These are phyloP conservation scores for Solanum megistacrolobum DNA, from an alignment of 257 asterid genomes.

Conservation along the genomic window DNA sequence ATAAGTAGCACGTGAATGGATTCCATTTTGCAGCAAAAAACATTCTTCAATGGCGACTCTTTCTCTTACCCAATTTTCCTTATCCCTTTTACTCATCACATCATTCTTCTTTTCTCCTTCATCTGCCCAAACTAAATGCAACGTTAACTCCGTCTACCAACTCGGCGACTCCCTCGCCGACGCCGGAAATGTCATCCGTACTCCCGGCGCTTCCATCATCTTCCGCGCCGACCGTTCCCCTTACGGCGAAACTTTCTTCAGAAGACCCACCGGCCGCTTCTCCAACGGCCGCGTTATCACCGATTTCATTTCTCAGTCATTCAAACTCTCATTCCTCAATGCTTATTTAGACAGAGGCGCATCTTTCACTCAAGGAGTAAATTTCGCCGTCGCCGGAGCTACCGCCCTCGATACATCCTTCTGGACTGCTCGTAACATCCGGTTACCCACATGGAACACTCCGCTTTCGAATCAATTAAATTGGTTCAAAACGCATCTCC, in stretches of 20 bases:
- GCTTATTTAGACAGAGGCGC: not conserved
- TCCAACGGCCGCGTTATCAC: not conserved
- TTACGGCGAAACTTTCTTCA: slow-evolving; percentile 1
- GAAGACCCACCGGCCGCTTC: slow-evolving; percentile 1
- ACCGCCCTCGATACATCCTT: not conserved
- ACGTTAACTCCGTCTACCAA: not conserved
- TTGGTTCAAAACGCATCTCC: not conserved
- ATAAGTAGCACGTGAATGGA: not conserved
- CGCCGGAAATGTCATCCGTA: not conserved
- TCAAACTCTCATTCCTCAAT: not conserved
- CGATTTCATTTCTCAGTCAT: not conserved
- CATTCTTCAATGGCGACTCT: not conserved
- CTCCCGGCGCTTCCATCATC: not conserved
- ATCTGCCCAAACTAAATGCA: not conserved
- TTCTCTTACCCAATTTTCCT: not conserved
- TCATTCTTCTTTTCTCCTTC: not conserved
- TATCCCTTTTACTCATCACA: not conserved
- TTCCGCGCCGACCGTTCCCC: not conserved
- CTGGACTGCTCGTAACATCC: not conserved
- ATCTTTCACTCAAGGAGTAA: not conserved
- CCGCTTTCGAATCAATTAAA: not conserved
- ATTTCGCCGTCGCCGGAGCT: not conserved
- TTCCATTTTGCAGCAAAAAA: not conserved
- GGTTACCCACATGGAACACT: not conserved
- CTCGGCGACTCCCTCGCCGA: slow-evolving; percentile 5